A percentile compares a stretch with the other conserved stretches of the same genome.
Evolutionary conservation across 2,329 filamentous ascomycete genomes (phyloP).

Genomic region (Polytolypa hystricis): DNA sequence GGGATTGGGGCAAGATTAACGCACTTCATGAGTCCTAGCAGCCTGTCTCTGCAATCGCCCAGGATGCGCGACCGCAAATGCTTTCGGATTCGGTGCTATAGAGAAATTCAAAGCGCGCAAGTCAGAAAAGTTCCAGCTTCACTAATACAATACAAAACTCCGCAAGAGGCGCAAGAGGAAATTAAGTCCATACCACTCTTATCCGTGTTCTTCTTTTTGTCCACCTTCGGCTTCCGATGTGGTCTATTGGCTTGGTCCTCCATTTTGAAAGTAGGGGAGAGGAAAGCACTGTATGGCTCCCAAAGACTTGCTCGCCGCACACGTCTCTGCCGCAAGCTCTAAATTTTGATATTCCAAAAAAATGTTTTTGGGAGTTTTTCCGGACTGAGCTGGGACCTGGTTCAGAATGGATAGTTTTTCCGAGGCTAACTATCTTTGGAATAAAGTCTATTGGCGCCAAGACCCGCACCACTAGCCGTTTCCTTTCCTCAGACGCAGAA

Average conservation of each 20-base stretch:
- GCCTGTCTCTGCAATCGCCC: constrained; percentile 65
- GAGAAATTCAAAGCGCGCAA: constrained; percentile 3
- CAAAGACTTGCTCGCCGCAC: too few species aligned
- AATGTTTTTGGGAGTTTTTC: too few species aligned
- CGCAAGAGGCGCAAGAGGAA: constrained; percentile 7
- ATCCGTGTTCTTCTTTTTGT: constrained; percentile 34
- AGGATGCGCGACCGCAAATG: constrained; percentile 73
- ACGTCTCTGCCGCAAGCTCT: too few species aligned
- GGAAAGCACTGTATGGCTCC: too few species aligned
- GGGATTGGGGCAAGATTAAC: constrained; percentile 9
- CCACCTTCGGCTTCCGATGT: constrained; percentile 79
- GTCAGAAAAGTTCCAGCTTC: not conserved
- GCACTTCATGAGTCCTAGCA: constrained; percentile 44
- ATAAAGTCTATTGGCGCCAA: too few species aligned
- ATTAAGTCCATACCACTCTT: constrained; percentile 8
- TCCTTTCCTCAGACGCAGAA: too few species aligned
- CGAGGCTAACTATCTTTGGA: too few species aligned
- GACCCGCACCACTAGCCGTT: too few species aligned
- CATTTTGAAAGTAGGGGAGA: constrained; percentile 43
- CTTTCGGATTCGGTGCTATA: constrained; percentile 71
- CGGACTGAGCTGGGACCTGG: too few species aligned
- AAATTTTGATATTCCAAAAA: too few species aligned
- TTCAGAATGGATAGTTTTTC: too few species aligned
- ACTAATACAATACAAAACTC: constrained; percentile 5
- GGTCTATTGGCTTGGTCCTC: constrained; percentile 75